Evolutionary conservation across 192 early-diverging fungal genomes (phyloP).

Genomic region (Neocallimastix lanati): DNA sequence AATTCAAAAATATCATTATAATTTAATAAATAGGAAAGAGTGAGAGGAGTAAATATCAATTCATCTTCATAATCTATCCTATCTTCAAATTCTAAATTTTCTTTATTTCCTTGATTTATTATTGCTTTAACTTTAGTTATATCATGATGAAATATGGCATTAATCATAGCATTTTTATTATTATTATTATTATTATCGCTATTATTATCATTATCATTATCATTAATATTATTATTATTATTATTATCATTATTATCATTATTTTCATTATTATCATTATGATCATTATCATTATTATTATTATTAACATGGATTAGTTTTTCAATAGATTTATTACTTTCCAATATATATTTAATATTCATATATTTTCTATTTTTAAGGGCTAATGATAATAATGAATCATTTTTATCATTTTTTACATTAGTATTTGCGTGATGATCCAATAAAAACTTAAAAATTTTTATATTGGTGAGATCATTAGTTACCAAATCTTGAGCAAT

Average conservation of each 20-base stretch:
- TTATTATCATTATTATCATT: neutral
- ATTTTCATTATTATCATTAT: neutral
- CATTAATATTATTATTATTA: neutral
- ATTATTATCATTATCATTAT: neutral
- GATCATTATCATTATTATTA: neutral
- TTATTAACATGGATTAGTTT: no score
- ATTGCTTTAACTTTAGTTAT: no score
- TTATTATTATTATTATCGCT: neutral
- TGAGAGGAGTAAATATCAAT: neutral
- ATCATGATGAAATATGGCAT: no score
- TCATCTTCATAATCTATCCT: no score
- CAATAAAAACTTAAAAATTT: neutral
- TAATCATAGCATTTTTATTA: no score
- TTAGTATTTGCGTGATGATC: neutral
- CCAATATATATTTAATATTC: no score
- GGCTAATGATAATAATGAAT: no score
- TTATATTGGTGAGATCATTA: neutral
- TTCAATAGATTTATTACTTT: no score
- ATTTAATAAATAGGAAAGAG: neutral
- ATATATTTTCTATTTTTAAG: no score
- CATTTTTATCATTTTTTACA: no score
- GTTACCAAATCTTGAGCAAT: neutral
- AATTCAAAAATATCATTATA: neutral
- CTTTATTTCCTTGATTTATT: no score
- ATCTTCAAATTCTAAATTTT: no score